Evolutionary conservation across 129 eudicot species (phyloP), one percentile per base, ranked within the genome.

Genomic region (Tanacetum coccineum): DNA sequence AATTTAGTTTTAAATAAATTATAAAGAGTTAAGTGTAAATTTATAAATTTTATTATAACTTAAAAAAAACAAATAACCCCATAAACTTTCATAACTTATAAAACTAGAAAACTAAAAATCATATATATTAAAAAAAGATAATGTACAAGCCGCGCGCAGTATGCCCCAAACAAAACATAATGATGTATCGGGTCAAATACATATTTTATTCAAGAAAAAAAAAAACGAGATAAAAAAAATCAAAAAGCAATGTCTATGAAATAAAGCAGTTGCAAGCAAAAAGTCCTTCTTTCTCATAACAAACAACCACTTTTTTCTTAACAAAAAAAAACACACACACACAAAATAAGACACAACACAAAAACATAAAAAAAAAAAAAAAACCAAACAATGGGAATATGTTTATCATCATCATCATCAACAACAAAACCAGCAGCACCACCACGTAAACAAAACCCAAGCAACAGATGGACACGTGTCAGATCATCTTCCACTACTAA

Each of bases 381-480:
- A 14, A 5, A 49, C 54, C 54, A 49, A 49, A 49, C 1, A 15
- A 82, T 90, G 97, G 89, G 95, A 3, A 55, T 83, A 78, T 84
- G 90, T 66, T 78, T 87, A 75, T 76, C 87, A 13, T 65, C 85
- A 2, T 65, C 61, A 70, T 79, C 85, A 14, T 26, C 74, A 20
- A 73, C 68, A 12, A 68, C 62, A 70, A 71, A 64, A n/a, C 54
- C 60, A 51, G 78, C 70, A 40, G 61, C 85, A 14, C 74, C 85
- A 14, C 74, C 75, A 58, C 83, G 88, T 49, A 72, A 69, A 69
- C 77, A 5, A 79, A 74, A 69, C n/a, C 44, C 71, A 64, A 39
- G 61, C 75, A 49, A 61, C 55, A 72, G 91, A 18, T 87, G 91
- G 91, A 66, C 83, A 17, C 80, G 91, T 36, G 71, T 73, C 70